phyloP scores from a whole-genome alignment of 805 yeast genomes.

The Nakazawaea holstii region DNA sequence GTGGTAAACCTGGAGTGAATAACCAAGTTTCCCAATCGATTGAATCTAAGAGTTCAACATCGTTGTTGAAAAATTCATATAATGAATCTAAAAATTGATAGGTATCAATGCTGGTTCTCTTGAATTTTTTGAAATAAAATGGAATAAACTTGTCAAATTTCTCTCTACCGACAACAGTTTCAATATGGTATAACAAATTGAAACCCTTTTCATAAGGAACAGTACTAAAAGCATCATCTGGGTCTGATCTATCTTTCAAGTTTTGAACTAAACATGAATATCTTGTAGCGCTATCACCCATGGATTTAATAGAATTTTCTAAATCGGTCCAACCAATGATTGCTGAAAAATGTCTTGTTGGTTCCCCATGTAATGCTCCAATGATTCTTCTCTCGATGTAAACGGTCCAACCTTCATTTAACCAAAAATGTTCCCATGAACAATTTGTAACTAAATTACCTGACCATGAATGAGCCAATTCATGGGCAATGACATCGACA shows the following conservation, averaged over 20 bases:
- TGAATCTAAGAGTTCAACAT: constrained; percentile 48
- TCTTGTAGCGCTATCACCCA: constrained; percentile 47
- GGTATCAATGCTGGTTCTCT: constrained; percentile 70
- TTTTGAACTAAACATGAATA: constrained; percentile 66
- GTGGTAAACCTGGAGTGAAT: constrained; percentile 81
- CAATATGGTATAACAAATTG: constrained; percentile 70
- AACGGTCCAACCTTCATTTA: constrained; percentile 96
- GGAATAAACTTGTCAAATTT: constrained; percentile 78
- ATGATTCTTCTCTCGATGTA: constrained; percentile 81
- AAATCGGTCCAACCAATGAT: constrained; percentile 88
- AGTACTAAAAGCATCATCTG: constrained; percentile 83
- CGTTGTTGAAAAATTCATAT: constrained; percentile 49
- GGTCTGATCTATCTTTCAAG: constrained; percentile 65
- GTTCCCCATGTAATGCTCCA: constrained; percentile 74
- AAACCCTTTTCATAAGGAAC: constrained; percentile 93
- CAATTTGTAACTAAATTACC: constrained; percentile 88
- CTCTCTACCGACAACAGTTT: constrained; percentile 59
- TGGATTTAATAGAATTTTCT: constrained; percentile 57
- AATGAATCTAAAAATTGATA: constrained; percentile 74
- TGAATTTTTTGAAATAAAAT: constrained; percentile 65
- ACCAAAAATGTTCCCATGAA: constrained; percentile 93
- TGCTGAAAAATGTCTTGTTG: constrained; percentile 72
- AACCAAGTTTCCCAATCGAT: constrained; percentile 89
- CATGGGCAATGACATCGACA: constrained; percentile 89
- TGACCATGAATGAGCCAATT: constrained; percentile 88